Conservation (phyloP, 768 basidiomycete species). For the Lactifluus hygrophoroides region DNA sequence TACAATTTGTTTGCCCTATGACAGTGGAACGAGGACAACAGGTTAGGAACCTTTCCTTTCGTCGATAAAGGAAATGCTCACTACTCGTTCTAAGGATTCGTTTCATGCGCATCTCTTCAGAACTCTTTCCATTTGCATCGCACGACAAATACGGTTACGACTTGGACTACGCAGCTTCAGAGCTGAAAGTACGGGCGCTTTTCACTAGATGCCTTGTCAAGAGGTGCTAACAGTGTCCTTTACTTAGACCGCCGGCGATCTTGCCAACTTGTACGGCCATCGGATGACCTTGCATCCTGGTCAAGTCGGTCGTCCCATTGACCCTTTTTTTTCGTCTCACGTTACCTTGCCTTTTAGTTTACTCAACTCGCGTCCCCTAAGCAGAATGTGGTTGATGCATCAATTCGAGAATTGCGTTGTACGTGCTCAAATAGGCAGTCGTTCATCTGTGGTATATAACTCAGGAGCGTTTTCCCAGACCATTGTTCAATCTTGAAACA, state of each 20-base stretch:
- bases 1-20: not conserved
- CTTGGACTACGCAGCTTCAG: slow-evolving; percentile 60
- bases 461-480: slow-evolving; percentile 28
- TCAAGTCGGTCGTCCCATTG: slow-evolving; percentile 32
- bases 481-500: slow-evolving; percentile 82
- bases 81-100: slow-evolving; percentile 44
- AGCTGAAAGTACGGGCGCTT: slow-evolving; percentile 33
- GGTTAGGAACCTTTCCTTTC: slow-evolving; percentile 15
- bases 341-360: slow-evolving; percentile 29
- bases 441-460: not conserved
- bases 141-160: slow-evolving; percentile 76
- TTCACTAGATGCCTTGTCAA: not conserved
- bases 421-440: not conserved
- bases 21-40: slow-evolving; percentile 81
- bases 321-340: not conserved
- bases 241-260: slow-evolving; percentile 30
- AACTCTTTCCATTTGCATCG: slow-evolving; percentile 90
- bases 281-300: slow-evolving; percentile 85
- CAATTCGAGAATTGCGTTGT: slow-evolving; percentile 70
- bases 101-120: slow-evolving; percentile 85
- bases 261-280: slow-evolving; percentile 43
- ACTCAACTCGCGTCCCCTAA: slow-evolving; percentile 77
- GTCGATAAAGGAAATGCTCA: not conserved
- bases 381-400: slow-evolving; percentile 61
- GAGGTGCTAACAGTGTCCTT: slow-evolving; percentile 9